Evolutionary conservation across 2,329 filamentous ascomycete genomes (phyloP).

Genomic region (Epichloe sibirici): DNA sequence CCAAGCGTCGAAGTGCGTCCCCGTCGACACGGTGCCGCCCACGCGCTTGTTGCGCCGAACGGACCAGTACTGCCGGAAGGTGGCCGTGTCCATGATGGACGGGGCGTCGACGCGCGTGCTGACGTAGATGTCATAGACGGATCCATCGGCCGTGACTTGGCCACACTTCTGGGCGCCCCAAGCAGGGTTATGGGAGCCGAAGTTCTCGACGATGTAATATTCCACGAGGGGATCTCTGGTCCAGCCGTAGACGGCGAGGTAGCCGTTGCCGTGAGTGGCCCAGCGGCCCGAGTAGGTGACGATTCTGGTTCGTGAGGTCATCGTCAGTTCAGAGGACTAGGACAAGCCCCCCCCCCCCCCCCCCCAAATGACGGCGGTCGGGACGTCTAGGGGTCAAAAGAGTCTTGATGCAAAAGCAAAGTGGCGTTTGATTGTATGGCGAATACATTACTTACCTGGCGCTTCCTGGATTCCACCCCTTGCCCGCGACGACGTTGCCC

Average conservation of each 20-base stretch:
- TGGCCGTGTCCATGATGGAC: constrained; percentile 35
- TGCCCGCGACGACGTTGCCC: constrained; percentile 45
- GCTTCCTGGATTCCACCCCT: constrained; percentile 43
- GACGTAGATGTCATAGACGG: constrained; percentile 25
- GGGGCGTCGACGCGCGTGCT: constrained; percentile 28
- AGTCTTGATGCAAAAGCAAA: no score
- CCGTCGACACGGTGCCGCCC: constrained; percentile 33
- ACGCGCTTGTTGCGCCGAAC: constrained; percentile 14
- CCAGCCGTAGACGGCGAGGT: constrained; percentile 29
- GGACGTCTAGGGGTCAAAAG: no score
- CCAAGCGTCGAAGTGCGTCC: constrained; percentile 12
- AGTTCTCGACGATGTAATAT: constrained; percentile 28
- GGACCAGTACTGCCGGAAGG: constrained; percentile 35
- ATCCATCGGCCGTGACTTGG: constrained; percentile 23
- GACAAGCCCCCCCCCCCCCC: no score
- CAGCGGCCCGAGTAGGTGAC: constrained; percentile 9
- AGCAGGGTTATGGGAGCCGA: constrained; percentile 24
- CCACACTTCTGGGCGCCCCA: constrained; percentile 21
- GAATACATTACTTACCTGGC: constrained; percentile 25
- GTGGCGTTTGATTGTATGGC: no score
- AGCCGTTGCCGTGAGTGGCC: constrained; percentile 17
- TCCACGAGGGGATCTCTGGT: constrained; percentile 22
- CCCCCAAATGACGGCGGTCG: no score
- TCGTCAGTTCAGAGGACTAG: not conserved
- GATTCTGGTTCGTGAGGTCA: constrained; percentile 13